Evolutionary conservation across 2,329 filamentous ascomycete species (phyloP).

Genomic region (Trichothecium sympodiale): DNA sequence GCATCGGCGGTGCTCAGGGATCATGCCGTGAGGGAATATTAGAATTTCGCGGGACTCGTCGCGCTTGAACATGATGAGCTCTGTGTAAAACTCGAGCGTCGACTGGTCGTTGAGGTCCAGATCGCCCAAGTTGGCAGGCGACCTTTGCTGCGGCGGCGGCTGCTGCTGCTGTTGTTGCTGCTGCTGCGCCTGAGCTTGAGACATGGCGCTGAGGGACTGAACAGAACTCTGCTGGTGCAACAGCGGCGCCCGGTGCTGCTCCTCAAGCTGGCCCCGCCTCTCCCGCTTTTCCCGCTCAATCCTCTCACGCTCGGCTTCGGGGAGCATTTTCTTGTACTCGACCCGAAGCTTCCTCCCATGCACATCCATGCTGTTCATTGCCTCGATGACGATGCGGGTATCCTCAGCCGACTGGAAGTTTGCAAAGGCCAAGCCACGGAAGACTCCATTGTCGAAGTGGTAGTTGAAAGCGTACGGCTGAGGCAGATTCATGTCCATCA

Average conservation of each 20-base stretch:
- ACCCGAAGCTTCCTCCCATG: constrained; percentile 90
- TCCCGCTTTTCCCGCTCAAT: constrained; percentile 97
- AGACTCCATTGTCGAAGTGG: constrained; percentile 96
- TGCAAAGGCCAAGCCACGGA: constrained; percentile 89
- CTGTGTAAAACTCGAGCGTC: constrained; percentile 79
- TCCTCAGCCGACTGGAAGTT: constrained; percentile 96
- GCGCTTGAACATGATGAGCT: constrained; percentile 80
- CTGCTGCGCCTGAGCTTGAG: constrained; percentile 43
- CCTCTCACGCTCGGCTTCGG: constrained; percentile 82
- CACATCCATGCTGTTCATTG: constrained; percentile 91
- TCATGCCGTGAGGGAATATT: constrained; percentile 70
- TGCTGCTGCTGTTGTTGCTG: constrained; percentile 1
- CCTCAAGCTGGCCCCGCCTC: constrained; percentile 87
- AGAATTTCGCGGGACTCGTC: constrained; percentile 67
- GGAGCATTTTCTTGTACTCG: constrained; percentile 99
- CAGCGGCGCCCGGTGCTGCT: constrained; percentile 75
- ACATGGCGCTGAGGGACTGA: constrained; percentile 61
- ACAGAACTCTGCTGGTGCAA: constrained; percentile 81
- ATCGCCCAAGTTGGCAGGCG: constrained; percentile 33
- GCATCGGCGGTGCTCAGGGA: constrained; percentile 74
- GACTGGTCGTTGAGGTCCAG: constrained; percentile 87
- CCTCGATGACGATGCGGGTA: constrained; percentile 82
- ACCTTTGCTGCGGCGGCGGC: constrained; percentile 1
- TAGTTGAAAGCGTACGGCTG: constrained; percentile 99
- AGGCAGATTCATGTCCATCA: constrained; percentile 88